Conservation (phyloP, 23 red algal species). For the Cyanidium caldarium region DNA sequence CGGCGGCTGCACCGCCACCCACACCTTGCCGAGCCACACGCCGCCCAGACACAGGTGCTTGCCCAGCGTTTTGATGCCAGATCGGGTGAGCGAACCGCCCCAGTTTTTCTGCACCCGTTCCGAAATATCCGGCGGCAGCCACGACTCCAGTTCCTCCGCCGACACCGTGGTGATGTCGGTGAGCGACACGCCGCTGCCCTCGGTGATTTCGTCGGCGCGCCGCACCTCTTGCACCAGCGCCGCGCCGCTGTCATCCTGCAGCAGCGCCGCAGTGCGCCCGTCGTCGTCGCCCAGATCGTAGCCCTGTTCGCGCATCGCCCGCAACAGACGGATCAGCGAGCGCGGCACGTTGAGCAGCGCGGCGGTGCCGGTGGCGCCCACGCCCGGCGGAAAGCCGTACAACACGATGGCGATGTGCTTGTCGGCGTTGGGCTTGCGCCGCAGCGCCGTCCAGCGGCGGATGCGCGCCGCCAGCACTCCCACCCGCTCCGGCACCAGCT, state of each 20-base stretch:
- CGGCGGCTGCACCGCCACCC: slow-evolving; percentile 47
- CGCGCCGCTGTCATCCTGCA: slow-evolving; percentile 5
- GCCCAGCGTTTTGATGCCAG: slow-evolving; percentile 21
- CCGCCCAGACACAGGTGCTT: slow-evolving; percentile 22
- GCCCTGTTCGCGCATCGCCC: slow-evolving; percentile 9
- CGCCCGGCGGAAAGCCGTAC: slow-evolving; percentile 42
- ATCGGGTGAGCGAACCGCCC: slow-evolving; percentile 18
- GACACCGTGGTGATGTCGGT: slow-evolving; percentile 7
- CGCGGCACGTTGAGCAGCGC: slow-evolving; percentile 44
- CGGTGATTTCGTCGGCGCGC: slow-evolving; percentile 9
- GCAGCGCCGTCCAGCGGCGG: slow-evolving; percentile 16
- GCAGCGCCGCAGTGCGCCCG: not conserved
- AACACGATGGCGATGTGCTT: slow-evolving; percentile 28
- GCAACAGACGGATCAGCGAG: slow-evolving; percentile 20
- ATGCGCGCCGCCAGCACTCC: slow-evolving; percentile 23
- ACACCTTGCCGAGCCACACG: slow-evolving; percentile 37
- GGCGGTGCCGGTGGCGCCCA: slow-evolving; percentile 45
- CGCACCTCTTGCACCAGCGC: slow-evolving; percentile 6
- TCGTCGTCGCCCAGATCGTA: slow-evolving; percentile 15
- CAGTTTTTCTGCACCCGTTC: slow-evolving; percentile 20
- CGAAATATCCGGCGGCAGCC: slow-evolving; percentile 21
- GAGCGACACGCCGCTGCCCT: not conserved
- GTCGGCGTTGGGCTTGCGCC: slow-evolving; percentile 14
- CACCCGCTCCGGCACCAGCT: slow-evolving; percentile 30
- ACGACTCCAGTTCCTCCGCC: slow-evolving; percentile 12